Base-by-base conservation (phyloP, 352 stramenopile genomes). In the Pythium biforme region DNA sequence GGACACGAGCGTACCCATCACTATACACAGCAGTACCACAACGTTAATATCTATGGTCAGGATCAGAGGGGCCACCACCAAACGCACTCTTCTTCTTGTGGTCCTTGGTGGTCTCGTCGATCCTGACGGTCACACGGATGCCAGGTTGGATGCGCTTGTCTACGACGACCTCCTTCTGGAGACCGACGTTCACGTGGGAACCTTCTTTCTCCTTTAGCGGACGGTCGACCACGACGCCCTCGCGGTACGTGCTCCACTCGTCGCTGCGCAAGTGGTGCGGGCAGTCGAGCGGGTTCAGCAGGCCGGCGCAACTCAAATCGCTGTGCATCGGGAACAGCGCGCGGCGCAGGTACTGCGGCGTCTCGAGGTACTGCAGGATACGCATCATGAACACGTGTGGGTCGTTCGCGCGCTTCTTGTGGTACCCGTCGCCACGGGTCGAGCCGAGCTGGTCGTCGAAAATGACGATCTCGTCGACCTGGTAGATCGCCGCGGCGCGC, bases 381-480 rank as follows among this genome's bases (percentile, higher is more conserved):
- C 94, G 86, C 7, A 76, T 79, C 62, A 96, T 81, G 57, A 95
- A 92, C 41, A 94, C 82, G 63, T 91, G 88, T 50, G 79, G 96
- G 69, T 92, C 83, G 53, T 81, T 78, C 19, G 75, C 78, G 34
- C 75, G 80, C 74, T 87, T 89, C 53, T 76, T 75, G 8, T 68
- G 72, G 0, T 75, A 80, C 26, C 75, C 81, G 26, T 83, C 79
- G 63, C 72, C 68, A 37, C 72, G 72, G 41, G 72, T 69, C 10
- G 68, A 71, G 22, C 86, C 89, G 25, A 98, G 76, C 64, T 97
- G 90, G 75, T 99, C 97, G 69, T 99, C 95, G 68, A 98, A 99
- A 6, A 99, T 95, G 15, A 99, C 79, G 66, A 99, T 94, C 80
- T 99, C 97, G 71, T 99, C 97, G 9, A 99, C 92, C 67, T 99